Base-by-base conservation (phyloP, 1,284 basidiomycete species). In the Malassezia dermatis region DNA sequence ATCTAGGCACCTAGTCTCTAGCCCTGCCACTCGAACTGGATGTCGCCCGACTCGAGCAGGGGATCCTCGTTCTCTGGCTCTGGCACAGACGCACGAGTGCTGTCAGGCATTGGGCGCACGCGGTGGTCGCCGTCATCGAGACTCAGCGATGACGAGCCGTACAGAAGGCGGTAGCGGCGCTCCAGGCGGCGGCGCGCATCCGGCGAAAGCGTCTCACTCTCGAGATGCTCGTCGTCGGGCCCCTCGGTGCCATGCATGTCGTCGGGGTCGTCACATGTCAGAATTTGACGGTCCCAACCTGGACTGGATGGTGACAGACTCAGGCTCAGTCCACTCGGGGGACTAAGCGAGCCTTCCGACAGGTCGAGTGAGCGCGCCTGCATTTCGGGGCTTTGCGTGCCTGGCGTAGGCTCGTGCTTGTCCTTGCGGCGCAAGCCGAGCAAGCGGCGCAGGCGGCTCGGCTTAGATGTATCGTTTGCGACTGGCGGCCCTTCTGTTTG, bases 21-120 rank as follows among this genome's bases (percentile, higher is more conserved):
- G 11, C 59, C 64, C 17, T 60, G 61, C 68, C 69, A 70, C 35
- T 73, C 71, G 48, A 73, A 73, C 32, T 65, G 49, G 28, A 73
- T 71, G 48, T 73, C 71, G 12, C 71, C 71, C 8, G 60, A 60
- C 41, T 66, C 68, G 7, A 73, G 54, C 17, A 73, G 51, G 41
- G 58, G 59, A 34, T 73, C 69, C 21, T 70, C 65, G 21, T 39
- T 19, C 7, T 64, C 67, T 3, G 27, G 7, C 30, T 50, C 35
- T 15, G 32, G 5, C 31, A n/a, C 21, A 28, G 24, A 4, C 26
- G 12, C 17, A 15, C 11, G 19, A 40, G 17, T 23, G 6, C 15
- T 5, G 34, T 32, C 27, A 8, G n/a, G 30, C 21, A 15, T 21
- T 1, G 19, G 1, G 6, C 19, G n/a, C n/a, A 4, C 19, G 44